A percentile compares a stretch with the other conserved stretches of the same genome.
These are phyloP conservation scores for Pulveroboletus sp. DNA, from an alignment of 768 basidiomycete genomes.

Conservation along the genomic window DNA sequence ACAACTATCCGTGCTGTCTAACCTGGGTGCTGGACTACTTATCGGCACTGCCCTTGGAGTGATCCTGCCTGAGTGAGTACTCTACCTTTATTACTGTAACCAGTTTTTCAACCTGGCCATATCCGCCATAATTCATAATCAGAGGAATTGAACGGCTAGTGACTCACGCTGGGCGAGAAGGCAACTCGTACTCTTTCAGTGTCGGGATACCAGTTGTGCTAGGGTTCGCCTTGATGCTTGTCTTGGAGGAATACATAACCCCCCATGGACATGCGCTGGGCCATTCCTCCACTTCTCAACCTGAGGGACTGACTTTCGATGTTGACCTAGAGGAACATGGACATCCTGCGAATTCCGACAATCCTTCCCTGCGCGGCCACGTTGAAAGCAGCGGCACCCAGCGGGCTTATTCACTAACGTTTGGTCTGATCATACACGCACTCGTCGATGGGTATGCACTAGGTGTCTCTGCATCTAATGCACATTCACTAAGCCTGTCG, in stretches of 20 bases:
- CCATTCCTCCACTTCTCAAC: conserved; percentile 12
- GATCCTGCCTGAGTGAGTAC: conserved; percentile 87
- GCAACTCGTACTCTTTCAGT: conserved; percentile 43
- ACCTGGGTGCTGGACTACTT: conserved; percentile 77
- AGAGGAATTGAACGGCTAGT: conserved; percentile 72
- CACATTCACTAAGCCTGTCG: conserved; percentile 51
- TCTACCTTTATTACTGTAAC: neutral
- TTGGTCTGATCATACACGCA: conserved; percentile 85
- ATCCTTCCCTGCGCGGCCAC: conserved; percentile 4
- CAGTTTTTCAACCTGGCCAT: neutral
- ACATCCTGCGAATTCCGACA: conserved; percentile 23
- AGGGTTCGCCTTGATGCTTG: conserved; percentile 56
- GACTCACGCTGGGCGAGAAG: conserved; percentile 29
- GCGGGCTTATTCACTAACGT: conserved; percentile 65
- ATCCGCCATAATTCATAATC: conserved; percentile 3
- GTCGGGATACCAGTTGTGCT: conserved; percentile 62
- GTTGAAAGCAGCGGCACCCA: conserved; percentile 25
- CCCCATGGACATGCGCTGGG: conserved; percentile 43
- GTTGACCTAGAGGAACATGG: conserved; percentile 60
- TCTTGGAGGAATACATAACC: conserved; percentile 61
- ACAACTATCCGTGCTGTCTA: conserved; percentile 45
- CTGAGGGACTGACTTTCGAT: conserved; percentile 42
- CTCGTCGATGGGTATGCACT: conserved; percentile 91
- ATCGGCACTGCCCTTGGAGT: conserved; percentile 88
- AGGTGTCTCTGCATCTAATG: conserved; percentile 64